Evolutionary conservation across 2,329 filamentous ascomycete genomes (phyloP), one percentile per base, ranked within the genome.

Genomic region (Botrytis fabae): DNA sequence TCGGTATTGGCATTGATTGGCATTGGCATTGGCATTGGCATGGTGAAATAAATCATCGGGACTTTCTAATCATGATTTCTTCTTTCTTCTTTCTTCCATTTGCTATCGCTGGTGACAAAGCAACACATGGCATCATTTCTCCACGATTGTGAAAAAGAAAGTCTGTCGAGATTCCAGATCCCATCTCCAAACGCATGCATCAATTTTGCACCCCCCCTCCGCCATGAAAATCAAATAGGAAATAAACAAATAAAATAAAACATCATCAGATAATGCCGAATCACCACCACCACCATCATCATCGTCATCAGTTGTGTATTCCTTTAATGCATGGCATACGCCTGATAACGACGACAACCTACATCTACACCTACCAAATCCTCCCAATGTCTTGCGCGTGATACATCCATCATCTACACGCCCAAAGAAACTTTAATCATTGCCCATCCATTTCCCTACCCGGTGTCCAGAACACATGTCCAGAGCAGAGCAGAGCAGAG

Each of bases 381-480:
- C 4, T 38, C 25, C 14, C 32, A 62, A 62, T 62, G 60, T 62
- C 60, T 62, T 62, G 60, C 60, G 60, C 60, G 60, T 62, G 60
- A 62, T n/a, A 28, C 25, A 0, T n/a, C 35, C 25, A 1, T n/a
- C 35, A 18, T n/a, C 16, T 42, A 42, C 60, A 40, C 60, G 38
- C n/a, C 60, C 38, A 62, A 10, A 40, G 35, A 62, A 54, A n/a
- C 40, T 38, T 62, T 62, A 62, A 62, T 40, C 60, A 62, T 62
- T 20, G 38, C 25, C 60, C 60, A 48, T 65, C 25, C 28, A 35
- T 28, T 38, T 12, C 22, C 25, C 63, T 66, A 51, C 32, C 64
- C 64, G 44, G 46, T 66, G 64, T 66, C 6, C 64, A 66, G 14
- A 51, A 38, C 32, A 54, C 35, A 51, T 48, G 28, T 48, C 16